Evolutionary conservation across 148 eudicot genomes (phyloP), one percentile per base, ranked within the genome.

Genomic region (Fagopyrum homotropicum): DNA sequence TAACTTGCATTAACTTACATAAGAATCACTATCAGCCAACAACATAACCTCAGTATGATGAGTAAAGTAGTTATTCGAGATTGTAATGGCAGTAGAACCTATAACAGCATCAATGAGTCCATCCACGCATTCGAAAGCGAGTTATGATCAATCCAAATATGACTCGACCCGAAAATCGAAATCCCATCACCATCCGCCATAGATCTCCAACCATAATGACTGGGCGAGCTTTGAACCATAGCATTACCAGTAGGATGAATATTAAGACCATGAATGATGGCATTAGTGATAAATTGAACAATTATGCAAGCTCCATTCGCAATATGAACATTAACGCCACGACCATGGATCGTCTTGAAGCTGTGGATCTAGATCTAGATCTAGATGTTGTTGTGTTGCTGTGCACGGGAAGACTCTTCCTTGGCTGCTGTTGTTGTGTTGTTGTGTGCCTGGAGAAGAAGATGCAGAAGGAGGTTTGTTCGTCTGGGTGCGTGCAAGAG

Each of bases 21-120:
- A 93, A 16, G 94, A 79, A 76, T 93, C 98, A 50, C 94, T 89
- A 78, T 93, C 97, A 59, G 97, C 98, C 59, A 93, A 76, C 72
- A 93, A 81, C 84, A 93, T 93, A 78, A 89, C 96, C 94, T 93
- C 98, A 78, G 91, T 89, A 81, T 93, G 97, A 80, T 91, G 93
- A 77, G 97, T 91, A 79, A 91, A 89, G 79, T 74, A 89, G 69
- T 91, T 93, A 83, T 91, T 93, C 12, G 98, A 91, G 69, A 93
- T 86, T 9, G 98, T 93, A 45, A 93, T 89, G 22, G 97, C 97
- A 2, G 97, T 93, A 2, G 98, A 93, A 7, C 83, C 97, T 80
- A 91, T 85, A 46, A 93, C 81, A 40, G 94, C 97, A 82, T 93
- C 98, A 49, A 93, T 74, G 9, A 93, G 92, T 1, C 98, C 98